Evolutionary conservation across 2,329 filamentous ascomycete species (phyloP).

Genomic region (Ophiocordyceps camponoti-leonardi): DNA sequence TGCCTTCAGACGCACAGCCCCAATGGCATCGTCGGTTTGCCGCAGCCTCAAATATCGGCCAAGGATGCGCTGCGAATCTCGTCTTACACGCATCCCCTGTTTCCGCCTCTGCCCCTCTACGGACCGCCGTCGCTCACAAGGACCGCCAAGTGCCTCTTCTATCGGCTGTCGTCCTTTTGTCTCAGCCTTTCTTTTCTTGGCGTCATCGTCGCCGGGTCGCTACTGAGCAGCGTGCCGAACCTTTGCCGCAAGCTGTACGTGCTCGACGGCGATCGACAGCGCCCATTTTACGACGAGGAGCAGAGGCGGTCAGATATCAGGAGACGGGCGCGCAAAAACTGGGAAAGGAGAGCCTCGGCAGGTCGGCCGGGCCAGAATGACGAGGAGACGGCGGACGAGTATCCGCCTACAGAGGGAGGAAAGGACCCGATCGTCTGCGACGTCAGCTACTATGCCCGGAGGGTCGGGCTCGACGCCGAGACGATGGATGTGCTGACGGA

Average conservation of each 20-base stretch:
- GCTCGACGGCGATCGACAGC: constrained; percentile 36
- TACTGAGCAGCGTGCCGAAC: constrained; percentile 47
- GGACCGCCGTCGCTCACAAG: constrained; percentile 53
- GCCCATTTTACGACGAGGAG: constrained; percentile 65
- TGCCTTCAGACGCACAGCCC: neutral
- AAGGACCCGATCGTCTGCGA: constrained; percentile 64
- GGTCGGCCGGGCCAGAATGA: constrained; percentile 22
- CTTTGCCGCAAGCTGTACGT: constrained; percentile 37
- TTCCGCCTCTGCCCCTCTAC: constrained; percentile 71
- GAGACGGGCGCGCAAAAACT: constrained; percentile 39
- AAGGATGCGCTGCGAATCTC: constrained; percentile 34
- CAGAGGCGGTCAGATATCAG: constrained; percentile 37
- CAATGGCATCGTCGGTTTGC: constrained; percentile 7
- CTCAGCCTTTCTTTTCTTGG: constrained; percentile 63
- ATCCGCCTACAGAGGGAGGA: constrained; percentile 61
- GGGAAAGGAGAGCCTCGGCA: constrained; percentile 30
- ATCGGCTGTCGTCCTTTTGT: constrained; percentile 53
- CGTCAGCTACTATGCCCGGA: constrained; percentile 67
- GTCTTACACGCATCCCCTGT: constrained; percentile 60
- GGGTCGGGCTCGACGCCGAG: constrained; percentile 77
- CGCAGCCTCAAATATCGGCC: constrained; percentile 22
- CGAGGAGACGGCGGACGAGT: constrained; percentile 35
- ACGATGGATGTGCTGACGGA: constrained; percentile 76
- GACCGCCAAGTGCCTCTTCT: constrained; percentile 45
- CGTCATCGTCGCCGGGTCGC: constrained; percentile 57